A percentile compares a stretch with the other conserved stretches of the same genome.
Conservation (phyloP, 2,329 filamentous ascomycete genomes). For the Pseudopyricularia cyperi region DNA sequence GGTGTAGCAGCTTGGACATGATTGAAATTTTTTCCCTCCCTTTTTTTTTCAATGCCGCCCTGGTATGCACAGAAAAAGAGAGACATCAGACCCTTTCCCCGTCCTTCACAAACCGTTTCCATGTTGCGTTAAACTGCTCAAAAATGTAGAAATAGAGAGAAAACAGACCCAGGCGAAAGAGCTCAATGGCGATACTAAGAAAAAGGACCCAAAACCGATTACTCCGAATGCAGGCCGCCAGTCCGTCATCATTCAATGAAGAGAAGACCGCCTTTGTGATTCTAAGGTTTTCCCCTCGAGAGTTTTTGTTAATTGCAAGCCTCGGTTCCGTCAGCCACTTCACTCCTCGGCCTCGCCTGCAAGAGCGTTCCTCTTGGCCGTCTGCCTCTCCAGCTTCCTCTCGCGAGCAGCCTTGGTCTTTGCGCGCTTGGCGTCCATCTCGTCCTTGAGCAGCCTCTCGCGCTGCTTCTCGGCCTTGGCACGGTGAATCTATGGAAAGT, state of each 20-base stretch:
- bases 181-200: conserved; percentile 9
- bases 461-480: conserved; percentile 99
- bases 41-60: background rate
- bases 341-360: conserved; percentile 56
- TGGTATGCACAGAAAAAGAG: conserved; percentile 13
- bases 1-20: background rate
- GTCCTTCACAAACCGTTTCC: background rate
- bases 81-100: background rate
- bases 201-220: conserved; percentile 40
- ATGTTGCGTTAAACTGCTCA: background rate
- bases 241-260: conserved; percentile 32
- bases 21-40: background rate
- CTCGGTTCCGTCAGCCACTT: conserved; percentile 5
- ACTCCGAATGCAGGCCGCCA: conserved; percentile 42
- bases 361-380: conserved; percentile 81
- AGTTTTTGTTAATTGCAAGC: conserved; percentile 2
- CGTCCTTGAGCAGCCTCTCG: conserved; percentile 92
- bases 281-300: conserved; percentile 2
- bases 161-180: conserved; percentile 4
- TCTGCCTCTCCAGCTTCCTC: conserved; percentile 87
- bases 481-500: conserved; percentile 74
- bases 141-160: background rate
- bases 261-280: conserved; percentile 2
- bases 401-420: conserved; percentile 99
- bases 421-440: conserved; percentile 99